Base-by-base conservation (phyloP, 176 grass and related monocot genomes). In the Triticum urartu region DNA sequence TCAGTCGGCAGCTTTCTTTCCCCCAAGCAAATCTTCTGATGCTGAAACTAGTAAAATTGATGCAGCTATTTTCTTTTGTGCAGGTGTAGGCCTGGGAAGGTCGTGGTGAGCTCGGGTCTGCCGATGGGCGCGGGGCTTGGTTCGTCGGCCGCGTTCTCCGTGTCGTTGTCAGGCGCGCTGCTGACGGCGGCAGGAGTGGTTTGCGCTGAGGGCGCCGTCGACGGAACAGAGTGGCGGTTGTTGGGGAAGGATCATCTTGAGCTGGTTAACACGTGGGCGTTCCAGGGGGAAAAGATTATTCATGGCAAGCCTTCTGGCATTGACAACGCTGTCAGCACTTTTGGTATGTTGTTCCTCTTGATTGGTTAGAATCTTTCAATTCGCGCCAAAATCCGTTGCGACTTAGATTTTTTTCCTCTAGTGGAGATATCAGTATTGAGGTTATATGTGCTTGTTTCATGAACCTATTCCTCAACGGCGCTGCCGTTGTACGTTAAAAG, bases 221-320 rank as follows among this genome's bases (percentile, higher is more conserved):
- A 0, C 7, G 74, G 85, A 35, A 79, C 63, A 8, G 89, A 61
- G 10, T 93, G 93, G 88, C 84, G 50, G n/a, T 63, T 78, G n/a
- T 81, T 94, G 0, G 22, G 18, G 13, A 84, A 88, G 86, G 85
- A 33, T 45, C 84, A 92, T 79, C 90, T 95, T 14, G 90, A 92
- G 79, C 90, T 94, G 6, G 85, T 94, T 64, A 98, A 92, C 66
- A 77, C 15, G 30, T 98, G 97, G 97, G 92, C 94, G 9, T 94
- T 94, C 68, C 90, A 98, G 84, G 97, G 94, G 34, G 93, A 98
- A 77, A 95, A 89, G 76, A 98, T 98, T 56, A 91, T 95, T 62
- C 97, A 94, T 33, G 97, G 94, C 21, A 98, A 92, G 67, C 97
- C 97, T 88, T 98, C 97, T 33, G 97, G 97, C 81, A 92, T 98